Evolutionary conservation across 139 green algal genomes (phyloP), one percentile per base, ranked within the genome.

Genomic region (Spirogloea muscicola): DNA sequence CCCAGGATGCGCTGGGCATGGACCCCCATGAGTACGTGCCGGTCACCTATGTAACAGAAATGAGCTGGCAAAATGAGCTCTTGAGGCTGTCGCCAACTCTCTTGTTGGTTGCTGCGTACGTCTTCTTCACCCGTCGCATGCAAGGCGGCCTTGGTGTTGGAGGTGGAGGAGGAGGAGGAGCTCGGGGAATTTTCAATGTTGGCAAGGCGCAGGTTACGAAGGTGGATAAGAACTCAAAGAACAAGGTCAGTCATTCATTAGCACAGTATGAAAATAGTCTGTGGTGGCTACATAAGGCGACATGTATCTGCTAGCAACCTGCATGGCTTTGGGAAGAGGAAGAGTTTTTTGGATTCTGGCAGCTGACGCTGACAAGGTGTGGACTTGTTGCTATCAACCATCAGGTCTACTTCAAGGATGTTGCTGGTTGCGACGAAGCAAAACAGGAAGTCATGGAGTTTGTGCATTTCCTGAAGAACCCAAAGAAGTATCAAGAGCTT

Each of bases 181-280:
- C 81, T 0, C 77, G 91, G 16, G 87, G 89, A 62, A 90, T 96
- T 62, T 96, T 96, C 85, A 95, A 95, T 81, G 90, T 95, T 9
- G 90, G 90, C 77, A 95, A 95, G 79, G 90, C 90, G 7, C 81
- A 86, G 44, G 75, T 89, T 2, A 73, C 63, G 7, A 86, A 85
- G 2, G 34, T 96, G 27, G 93, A 98, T 86, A 96, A 96, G 74
- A 91, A 91, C 37, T 84, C 87, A 41, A 96, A 96, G 80, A 85
- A 93, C 58, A 92, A 92, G 74, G 82, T 91, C 1, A 87, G 57
- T 9, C 10, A 10, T 64, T 64, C 43, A 25, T 51, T 51, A 10
- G 13, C 43, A n/a, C n/a, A n/a, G n/a, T n/a, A n/a, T n/a, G n/a
- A n/a, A n/a, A n/a, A n/a, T n/a, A n/a, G n/a, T n/a, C n/a, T n/a